A percentile compares a stretch with the other conserved stretches of the same genome.
phyloP scores from a whole-genome alignment of 139 green algal species.

The Coelastrella sp. region DNA sequence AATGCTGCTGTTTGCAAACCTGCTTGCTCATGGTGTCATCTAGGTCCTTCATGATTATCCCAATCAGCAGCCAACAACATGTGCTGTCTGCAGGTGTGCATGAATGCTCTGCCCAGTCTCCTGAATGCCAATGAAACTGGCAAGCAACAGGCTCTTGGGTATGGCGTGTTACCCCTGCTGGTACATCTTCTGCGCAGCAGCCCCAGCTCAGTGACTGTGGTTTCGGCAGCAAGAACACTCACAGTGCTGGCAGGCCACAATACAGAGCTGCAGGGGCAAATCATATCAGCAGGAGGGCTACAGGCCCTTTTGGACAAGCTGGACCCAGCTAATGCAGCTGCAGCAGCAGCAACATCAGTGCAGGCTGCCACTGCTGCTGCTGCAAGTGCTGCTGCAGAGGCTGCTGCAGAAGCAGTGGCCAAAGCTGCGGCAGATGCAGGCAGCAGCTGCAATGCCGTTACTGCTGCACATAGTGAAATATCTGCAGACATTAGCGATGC shows the following conservation, averaged over 20 bases:
- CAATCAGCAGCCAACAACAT: background rate
- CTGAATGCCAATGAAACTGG: constrained; percentile 28
- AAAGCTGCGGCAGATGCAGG: background rate
- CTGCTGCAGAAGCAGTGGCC: background rate
- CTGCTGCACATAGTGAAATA: background rate
- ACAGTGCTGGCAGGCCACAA: constrained; percentile 8
- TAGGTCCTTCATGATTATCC: background rate
- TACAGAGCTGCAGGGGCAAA: constrained; percentile 28
- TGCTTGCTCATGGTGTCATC: constrained; percentile 24
- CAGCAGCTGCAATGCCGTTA: constrained; percentile 6
- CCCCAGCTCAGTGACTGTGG: background rate
- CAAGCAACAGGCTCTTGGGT: constrained; percentile 7
- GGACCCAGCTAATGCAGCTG: constrained; percentile 13
- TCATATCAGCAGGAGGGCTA: constrained; percentile 36
- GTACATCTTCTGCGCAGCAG: constrained; percentile 42
- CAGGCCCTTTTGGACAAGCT: constrained; percentile 39
- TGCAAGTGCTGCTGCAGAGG: constrained; percentile 4
- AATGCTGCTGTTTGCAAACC: too few relatives aligned
- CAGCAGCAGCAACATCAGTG: constrained; percentile 17
- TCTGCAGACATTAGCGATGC: background rate
- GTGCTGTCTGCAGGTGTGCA: constrained; percentile 25
- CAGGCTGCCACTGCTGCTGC: background rate
- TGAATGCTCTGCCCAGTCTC: constrained; percentile 22
- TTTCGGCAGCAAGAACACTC: constrained; percentile 9
- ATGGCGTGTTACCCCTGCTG: constrained; percentile 35